Evolutionary conservation across 441 rosid genomes (phyloP).

Genomic region (Mallotus repandus): DNA sequence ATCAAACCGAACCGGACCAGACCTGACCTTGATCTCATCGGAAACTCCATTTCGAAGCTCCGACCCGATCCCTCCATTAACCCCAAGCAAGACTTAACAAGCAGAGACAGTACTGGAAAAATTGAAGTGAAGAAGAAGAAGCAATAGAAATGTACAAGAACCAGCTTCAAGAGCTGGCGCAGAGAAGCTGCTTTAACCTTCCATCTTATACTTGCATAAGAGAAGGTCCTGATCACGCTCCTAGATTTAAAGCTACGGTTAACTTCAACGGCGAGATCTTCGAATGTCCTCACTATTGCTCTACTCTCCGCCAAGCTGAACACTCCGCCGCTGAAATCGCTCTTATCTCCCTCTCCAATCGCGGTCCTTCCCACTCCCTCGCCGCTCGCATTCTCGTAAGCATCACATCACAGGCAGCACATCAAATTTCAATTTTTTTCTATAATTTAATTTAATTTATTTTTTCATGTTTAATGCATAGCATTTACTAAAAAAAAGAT

Average conservation of each 20-base stretch:
- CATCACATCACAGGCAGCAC: too few species aligned
- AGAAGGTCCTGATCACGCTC: constrained; percentile 99
- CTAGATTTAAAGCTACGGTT: constrained; percentile 90
- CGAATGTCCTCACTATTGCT: constrained; percentile 87
- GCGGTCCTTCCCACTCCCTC: constrained; percentile 92
- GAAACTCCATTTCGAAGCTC: background rate
- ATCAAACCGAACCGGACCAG: background rate
- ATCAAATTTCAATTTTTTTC: background rate
- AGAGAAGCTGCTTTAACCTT: constrained; percentile 95
- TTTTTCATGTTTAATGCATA: background rate
- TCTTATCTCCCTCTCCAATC: constrained; percentile 82
- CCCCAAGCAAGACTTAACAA: background rate
- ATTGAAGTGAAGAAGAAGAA: constrained; percentile 2
- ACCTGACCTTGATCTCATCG: constrained; percentile 12
- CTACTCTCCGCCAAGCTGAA: constrained; percentile 98
- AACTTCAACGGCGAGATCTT: constrained; percentile 96
- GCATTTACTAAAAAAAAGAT: background rate
- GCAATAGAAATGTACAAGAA: constrained; percentile 73
- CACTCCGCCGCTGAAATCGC: constrained; percentile 99
- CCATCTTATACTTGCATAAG: constrained; percentile 89
- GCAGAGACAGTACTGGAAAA: background rate
- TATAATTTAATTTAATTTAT: background rate
- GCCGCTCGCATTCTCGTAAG: constrained; percentile 92
- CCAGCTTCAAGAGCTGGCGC: constrained; percentile 99
- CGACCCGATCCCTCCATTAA: constrained; percentile 8